These are phyloP conservation scores for Cytospora chrysosperma DNA, from an alignment of 2,329 filamentous ascomycete genomes.

Conservation along the genomic window DNA sequence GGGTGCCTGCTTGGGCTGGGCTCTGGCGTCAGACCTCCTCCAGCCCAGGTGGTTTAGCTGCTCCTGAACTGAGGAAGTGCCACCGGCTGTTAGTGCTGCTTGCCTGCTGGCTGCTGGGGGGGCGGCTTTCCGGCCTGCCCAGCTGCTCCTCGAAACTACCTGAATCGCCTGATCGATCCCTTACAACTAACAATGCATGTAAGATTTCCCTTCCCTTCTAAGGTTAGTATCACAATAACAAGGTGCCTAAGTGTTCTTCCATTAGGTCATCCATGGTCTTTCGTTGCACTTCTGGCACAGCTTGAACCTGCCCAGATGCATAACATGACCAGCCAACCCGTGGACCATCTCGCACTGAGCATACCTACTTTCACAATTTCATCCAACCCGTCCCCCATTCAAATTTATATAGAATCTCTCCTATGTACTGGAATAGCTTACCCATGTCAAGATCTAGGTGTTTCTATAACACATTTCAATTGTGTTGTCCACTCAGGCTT, in stretches of 20 bases:
- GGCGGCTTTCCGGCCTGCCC: background rate
- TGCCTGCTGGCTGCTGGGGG: background rate
- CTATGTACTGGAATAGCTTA: too few relatives aligned
- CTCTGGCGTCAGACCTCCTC: slow-evolving; percentile 18
- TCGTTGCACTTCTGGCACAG: background rate
- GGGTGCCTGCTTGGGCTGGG: slow-evolving; percentile 18
- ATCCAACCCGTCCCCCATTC: background rate
- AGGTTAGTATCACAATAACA: background rate
- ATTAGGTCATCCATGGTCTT: background rate
- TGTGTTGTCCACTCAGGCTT: too few relatives aligned
- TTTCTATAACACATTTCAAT: too few relatives aligned
- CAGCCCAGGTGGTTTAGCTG: background rate
- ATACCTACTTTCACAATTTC: background rate
- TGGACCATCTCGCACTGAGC: too few relatives aligned
- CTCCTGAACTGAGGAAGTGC: background rate
- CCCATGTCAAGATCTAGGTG: too few relatives aligned
- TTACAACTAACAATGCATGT: background rate
- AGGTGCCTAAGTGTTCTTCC: background rate
- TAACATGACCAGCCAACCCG: too few relatives aligned
- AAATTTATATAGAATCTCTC: background rate
- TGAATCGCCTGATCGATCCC: background rate
- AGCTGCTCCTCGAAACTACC: background rate
- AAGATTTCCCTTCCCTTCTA: background rate
- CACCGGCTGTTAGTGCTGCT: background rate
- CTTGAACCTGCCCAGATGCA: too few relatives aligned